A percentile compares a stretch with the other conserved stretches of the same genome.
Conservation (phyloP, 2,329 filamentous ascomycete genomes). For the Xylariaceae sp. region DNA sequence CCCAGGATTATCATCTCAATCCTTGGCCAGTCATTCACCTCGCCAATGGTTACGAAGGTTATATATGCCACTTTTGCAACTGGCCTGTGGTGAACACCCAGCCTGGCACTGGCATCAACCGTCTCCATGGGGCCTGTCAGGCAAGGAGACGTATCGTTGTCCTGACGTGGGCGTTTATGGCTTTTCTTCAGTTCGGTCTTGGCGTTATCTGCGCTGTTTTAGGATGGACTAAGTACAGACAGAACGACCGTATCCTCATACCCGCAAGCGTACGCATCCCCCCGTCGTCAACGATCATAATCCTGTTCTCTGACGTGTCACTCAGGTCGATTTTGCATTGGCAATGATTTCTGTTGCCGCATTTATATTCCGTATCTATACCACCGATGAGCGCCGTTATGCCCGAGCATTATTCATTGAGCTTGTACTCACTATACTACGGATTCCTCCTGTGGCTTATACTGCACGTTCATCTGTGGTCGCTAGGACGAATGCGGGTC, state of each 20-base stretch:
- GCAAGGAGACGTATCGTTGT: constrained; percentile 24
- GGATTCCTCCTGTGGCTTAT: constrained; percentile 28
- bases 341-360: constrained; percentile 25
- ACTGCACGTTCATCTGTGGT: constrained; percentile 26
- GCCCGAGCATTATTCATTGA: constrained; percentile 25
- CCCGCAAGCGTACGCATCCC: constrained; percentile 24
- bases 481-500: constrained; percentile 16
- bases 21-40: constrained; percentile 27
- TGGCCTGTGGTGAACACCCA: constrained; percentile 26
- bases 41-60: constrained; percentile 26
- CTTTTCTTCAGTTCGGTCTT: constrained; percentile 29
- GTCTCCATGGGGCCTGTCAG: constrained; percentile 25
- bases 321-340: constrained; percentile 29
- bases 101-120: constrained; percentile 18
- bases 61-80: constrained; percentile 31
- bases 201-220: constrained; percentile 27
- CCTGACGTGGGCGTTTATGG: constrained; percentile 28
- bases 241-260: constrained; percentile 21
- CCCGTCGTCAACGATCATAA: neutral
- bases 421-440: constrained; percentile 26
- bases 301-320: constrained; percentile 10
- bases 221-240: constrained; percentile 27
- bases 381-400: constrained; percentile 25
- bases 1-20: constrained; percentile 25
- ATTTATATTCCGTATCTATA: constrained; percentile 25